Base-by-base conservation (phyloP, 345 rosid species). In the Bretschneidera sinensis region DNA sequence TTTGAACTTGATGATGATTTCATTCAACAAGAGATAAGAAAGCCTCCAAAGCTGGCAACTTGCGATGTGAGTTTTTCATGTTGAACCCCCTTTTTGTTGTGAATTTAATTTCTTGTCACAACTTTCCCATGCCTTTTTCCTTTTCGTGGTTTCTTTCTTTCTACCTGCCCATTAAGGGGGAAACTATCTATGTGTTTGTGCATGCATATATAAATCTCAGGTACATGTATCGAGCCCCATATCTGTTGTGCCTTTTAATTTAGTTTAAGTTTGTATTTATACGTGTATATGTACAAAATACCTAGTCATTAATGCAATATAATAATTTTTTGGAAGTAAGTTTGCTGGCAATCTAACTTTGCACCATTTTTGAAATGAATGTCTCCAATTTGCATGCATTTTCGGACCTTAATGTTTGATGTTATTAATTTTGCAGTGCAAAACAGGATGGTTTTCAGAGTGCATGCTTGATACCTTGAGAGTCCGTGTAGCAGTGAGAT, bases 391-490 rank as follows among this genome's bases (percentile, higher is more conserved):
- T n/a, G n/a, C n/a, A n/a, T n/a, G n/a, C n/a, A n/a, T n/a, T 9
- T 39, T 39, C 16, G 10, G 16, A 39, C 11, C 20, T 43, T 57
- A 50, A 52, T 43, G 34, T 24, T 55, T 52, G 21, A 71, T 72
- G 55, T 58, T 24, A 53, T 71, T 59, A 64, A 21, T 53, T 73
- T 74, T 63, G 72, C 78, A 94, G 97, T 75, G 75, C 65, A 84
- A 74, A 85, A 81, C 92, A 54, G 97, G 99, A 64, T 94, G 99
- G 99, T 90, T 94, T 76, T 78, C 80, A 6, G 85, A 74, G 60
- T 65, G 80, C 48, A 64, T 80, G 73, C 85, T 86, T 68, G 96
- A 86, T 67, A 76, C 85, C 68, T 72, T 90, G 60, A 85, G 95
- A 72, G 81, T 77, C 62, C 83, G 92, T 51, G 83, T 88, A 31